Evolutionary conservation across 805 yeast genomes (phyloP).

Genomic region (Yueomyces sinensis): DNA sequence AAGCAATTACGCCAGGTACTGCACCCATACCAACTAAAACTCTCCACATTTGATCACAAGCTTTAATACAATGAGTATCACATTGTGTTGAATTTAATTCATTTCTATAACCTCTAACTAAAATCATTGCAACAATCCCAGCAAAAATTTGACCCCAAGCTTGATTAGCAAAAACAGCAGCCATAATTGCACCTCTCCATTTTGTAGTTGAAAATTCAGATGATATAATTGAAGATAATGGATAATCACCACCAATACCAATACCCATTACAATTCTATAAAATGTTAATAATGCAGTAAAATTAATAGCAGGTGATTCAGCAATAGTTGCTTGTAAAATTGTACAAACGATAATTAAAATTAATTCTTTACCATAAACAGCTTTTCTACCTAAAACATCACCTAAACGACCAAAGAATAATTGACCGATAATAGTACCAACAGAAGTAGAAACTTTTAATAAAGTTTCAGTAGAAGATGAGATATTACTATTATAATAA

Average conservation of each 20-base stretch:
- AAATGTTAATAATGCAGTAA: slow-evolving; percentile 60
- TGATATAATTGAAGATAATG: slow-evolving; percentile 83
- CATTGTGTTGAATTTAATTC: slow-evolving; percentile 40
- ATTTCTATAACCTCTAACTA: slow-evolving; percentile 65
- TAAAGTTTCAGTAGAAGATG: slow-evolving; percentile 60
- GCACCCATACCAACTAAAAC: slow-evolving; percentile 78
- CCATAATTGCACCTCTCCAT: slow-evolving; percentile 98
- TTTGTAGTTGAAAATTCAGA: slow-evolving; percentile 88
- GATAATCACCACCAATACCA: slow-evolving; percentile 97
- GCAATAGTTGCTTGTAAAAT: slow-evolving; percentile 68
- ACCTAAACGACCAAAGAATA: slow-evolving; percentile 72
- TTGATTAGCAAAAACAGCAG: slow-evolving; percentile 92
- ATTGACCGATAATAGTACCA: slow-evolving; percentile 87
- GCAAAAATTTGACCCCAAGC: slow-evolving; percentile 91
- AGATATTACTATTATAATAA: slow-evolving; percentile 52
- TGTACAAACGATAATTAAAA: slow-evolving; percentile 71
- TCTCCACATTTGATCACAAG: slow-evolving; percentile 94
- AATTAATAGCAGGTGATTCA: slow-evolving; percentile 53
- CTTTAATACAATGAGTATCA: slow-evolving; percentile 52
- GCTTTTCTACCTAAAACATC: slow-evolving; percentile 77
- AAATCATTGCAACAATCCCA: slow-evolving; percentile 68
- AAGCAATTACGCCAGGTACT: slow-evolving; percentile 75
- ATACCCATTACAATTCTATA: slow-evolving; percentile 86
- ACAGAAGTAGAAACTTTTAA: slow-evolving; percentile 84
- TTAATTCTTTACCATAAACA: slow-evolving; percentile 77